These are phyloP conservation scores for Cystoisospora suis DNA, from an alignment of 169 alveolate species.

Conservation along the genomic window DNA sequence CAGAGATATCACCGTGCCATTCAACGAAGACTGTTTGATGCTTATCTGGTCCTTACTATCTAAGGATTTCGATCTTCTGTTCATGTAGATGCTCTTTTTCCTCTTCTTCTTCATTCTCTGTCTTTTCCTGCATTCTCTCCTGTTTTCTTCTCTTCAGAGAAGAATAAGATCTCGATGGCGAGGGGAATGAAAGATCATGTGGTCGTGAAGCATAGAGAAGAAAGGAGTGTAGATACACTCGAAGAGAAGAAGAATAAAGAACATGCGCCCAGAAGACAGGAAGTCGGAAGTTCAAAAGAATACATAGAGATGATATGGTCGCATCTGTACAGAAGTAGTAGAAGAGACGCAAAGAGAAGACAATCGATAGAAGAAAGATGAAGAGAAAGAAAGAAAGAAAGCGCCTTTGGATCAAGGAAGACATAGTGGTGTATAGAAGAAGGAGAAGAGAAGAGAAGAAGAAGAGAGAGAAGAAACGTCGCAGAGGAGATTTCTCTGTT, in stretches of 20 bases:
- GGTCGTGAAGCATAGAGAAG: background rate
- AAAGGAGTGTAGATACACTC: background rate
- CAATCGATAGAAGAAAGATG: background rate
- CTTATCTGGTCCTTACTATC: background rate
- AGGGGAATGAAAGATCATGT: background rate
- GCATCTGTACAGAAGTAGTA: background rate
- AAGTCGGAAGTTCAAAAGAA: background rate
- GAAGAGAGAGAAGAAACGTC: too few species aligned
- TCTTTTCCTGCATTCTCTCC: background rate
- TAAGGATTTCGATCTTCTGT: background rate
- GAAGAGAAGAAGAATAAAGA: background rate
- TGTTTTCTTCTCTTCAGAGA: background rate
- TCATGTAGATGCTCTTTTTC: background rate
- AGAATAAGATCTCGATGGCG: background rate
- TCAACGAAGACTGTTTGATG: background rate
- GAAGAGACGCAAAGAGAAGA: background rate
- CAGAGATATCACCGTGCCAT: background rate
- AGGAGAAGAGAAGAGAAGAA: too few species aligned
- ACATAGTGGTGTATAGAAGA: too few species aligned
- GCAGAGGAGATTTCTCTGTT: too few species aligned
- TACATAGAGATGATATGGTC: background rate
- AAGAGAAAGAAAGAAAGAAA: background rate
- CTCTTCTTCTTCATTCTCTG: background rate
- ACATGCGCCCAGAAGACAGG: background rate
- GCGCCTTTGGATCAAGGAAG: too few species aligned